Evolutionary conservation across 805 yeast species (phyloP).

Genomic region (Teunomyces aglyptinius): DNA sequence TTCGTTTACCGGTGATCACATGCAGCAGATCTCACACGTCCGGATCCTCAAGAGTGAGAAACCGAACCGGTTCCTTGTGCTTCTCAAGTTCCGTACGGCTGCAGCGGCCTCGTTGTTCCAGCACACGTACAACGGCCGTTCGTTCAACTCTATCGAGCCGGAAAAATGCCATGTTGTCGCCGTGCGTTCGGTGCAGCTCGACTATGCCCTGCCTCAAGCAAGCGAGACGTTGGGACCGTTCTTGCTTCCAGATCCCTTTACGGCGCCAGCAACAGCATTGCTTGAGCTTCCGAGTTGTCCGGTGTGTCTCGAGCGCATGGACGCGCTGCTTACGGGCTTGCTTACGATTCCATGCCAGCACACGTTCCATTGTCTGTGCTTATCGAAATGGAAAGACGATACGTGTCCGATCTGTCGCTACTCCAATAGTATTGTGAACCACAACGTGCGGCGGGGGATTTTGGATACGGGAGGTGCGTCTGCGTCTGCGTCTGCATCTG

Average conservation of each 20-base stretch:
- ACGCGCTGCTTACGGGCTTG: conserved; percentile 73
- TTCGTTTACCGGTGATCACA: conserved; percentile 72
- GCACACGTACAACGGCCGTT: conserved; percentile 63
- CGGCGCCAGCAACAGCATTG: conserved; percentile 27
- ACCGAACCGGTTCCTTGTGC: conserved; percentile 69
- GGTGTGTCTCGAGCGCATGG: conserved; percentile 87
- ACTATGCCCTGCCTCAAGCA: conserved; percentile 2
- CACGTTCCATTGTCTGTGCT: conserved; percentile 86
- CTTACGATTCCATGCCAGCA: conserved; percentile 91
- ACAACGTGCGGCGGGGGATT: conserved; percentile 27
- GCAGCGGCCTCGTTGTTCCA: conserved; percentile 63
- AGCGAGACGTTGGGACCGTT: conserved; percentile 53
- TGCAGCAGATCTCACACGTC: conserved; percentile 62
- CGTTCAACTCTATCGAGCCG: conserved; percentile 85
- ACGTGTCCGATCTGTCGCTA: conserved; percentile 90
- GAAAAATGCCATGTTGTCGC: conserved; percentile 77
- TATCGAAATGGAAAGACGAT: conserved; percentile 86
- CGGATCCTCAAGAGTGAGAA: conserved; percentile 66
- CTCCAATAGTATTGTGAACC: conserved; percentile 48
- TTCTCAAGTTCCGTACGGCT: conserved; percentile 66
- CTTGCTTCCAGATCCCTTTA: conserved; percentile 70
- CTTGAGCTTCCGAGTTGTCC: conserved; percentile 89
- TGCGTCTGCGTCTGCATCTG: neutral
- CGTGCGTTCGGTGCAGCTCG: conserved; percentile 58
- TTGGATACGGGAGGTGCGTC: neutral